phyloP scores from a whole-genome alignment of 495 filamentous ascomycete species.

The Aspergillus campestris region DNA sequence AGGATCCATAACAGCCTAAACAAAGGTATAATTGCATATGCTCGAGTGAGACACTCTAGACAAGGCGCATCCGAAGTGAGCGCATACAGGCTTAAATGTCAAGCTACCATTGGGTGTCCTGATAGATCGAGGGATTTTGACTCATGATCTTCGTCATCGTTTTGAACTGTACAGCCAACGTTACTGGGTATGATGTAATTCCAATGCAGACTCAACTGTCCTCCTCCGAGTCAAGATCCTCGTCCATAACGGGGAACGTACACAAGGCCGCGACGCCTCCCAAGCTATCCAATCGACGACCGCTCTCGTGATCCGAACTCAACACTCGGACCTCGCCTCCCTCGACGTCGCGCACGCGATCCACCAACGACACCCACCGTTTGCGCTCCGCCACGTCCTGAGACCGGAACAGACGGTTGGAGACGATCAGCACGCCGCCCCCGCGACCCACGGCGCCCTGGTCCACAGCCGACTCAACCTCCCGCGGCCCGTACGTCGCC shows the following conservation, averaged over 20 bases:
- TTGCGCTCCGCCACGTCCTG: constrained; percentile 72
- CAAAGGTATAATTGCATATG: too few species aligned
- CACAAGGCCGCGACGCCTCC: constrained; percentile 85
- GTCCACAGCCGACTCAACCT: constrained; percentile 78
- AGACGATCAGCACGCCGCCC: constrained; percentile 76
- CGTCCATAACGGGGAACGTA: constrained; percentile 75
- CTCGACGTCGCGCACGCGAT: constrained; percentile 73
- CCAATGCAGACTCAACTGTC: constrained; percentile 10
- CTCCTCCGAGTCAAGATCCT: constrained; percentile 35
- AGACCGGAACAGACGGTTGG: constrained; percentile 75
- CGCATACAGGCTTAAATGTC: too few species aligned
- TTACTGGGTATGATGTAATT: neutral
- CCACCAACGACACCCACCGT: constrained; percentile 78
- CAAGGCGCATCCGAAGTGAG: too few species aligned
- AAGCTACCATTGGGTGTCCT: too few species aligned
- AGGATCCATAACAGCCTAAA: too few species aligned
- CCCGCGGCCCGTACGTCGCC: constrained; percentile 83
- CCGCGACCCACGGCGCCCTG: constrained; percentile 85
- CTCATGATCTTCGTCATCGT: too few species aligned
- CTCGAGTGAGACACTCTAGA: too few species aligned
- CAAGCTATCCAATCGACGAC: constrained; percentile 71
- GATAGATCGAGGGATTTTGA: too few species aligned
- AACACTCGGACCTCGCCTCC: constrained; percentile 83
- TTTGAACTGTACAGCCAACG: too few species aligned
- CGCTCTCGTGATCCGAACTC: constrained; percentile 92